Conservation (phyloP, 192 early-diverging fungal genomes). For the Dissophora ornata region DNA sequence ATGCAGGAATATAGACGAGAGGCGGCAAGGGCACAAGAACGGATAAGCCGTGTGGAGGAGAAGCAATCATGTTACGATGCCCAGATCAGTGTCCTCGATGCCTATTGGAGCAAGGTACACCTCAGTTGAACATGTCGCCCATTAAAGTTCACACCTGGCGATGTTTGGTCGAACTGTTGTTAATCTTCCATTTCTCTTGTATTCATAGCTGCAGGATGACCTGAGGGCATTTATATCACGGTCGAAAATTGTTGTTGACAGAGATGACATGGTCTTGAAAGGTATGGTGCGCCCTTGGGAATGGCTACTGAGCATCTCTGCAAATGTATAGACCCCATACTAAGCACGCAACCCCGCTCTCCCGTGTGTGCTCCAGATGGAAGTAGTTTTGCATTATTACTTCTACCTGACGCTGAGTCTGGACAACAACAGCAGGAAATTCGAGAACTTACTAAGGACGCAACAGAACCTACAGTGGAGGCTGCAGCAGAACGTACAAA, state of each 20-base stretch:
- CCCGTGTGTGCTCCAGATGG: constrained; percentile 7
- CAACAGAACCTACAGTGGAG: constrained; percentile 6
- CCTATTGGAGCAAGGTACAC: constrained; percentile 61
- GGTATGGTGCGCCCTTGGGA: too few species aligned
- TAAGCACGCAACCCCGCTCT: too few species aligned
- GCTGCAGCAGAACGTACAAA: constrained; percentile 1
- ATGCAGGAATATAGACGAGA: constrained; percentile 76
- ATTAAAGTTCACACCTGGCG: too few species aligned
- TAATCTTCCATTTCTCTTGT: too few species aligned
- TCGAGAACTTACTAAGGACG: constrained; percentile 16
- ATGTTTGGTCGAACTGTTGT: not conserved
- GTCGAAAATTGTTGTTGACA: not conserved
- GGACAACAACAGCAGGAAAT: constrained; percentile 11
- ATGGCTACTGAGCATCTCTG: too few species aligned
- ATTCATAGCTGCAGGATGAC: constrained; percentile 24
- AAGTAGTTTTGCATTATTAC: constrained; percentile 9
- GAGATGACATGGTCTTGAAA: constrained; percentile 6
- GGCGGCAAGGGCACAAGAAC: constrained; percentile 56
- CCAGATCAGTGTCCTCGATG: constrained; percentile 56
- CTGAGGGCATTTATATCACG: constrained; percentile 5
- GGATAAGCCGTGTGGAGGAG: constrained; percentile 55
- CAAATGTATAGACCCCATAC: too few species aligned
- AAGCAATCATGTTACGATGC: constrained; percentile 58
- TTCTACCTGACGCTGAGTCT: not conserved
- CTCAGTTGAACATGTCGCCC: not conserved